Conservation (phyloP, 257 asterid genomes). For the Solanum chilense region DNA sequence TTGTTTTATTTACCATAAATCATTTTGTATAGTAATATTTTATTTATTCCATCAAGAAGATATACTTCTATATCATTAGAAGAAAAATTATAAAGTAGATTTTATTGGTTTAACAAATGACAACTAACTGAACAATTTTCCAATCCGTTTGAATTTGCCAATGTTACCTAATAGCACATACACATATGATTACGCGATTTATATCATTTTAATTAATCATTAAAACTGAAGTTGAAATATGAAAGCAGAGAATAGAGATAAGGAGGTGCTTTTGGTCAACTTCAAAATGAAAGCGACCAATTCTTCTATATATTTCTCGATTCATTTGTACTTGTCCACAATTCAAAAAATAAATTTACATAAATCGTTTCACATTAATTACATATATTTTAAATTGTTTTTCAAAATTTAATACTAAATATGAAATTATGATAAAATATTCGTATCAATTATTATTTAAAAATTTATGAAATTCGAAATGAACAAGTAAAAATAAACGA, state of each 20-base stretch:
- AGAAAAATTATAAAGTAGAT: constrained; percentile 14
- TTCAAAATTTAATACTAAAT: no score
- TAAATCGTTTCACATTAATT: no score
- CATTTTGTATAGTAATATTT: background rate
- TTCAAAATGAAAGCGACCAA: background rate
- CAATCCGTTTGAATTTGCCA: background rate
- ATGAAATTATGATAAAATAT: background rate
- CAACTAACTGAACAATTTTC: constrained; percentile 38
- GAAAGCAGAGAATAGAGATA: background rate
- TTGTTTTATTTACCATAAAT: background rate
- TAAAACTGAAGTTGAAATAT: background rate
- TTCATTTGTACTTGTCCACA: rapidly evolving
- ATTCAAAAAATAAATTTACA: no score
- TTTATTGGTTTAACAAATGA: constrained; percentile 46
- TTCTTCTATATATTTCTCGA: background rate
- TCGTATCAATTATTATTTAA: no score
- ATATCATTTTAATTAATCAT: background rate
- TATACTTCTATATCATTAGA: background rate
- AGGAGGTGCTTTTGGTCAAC: background rate
- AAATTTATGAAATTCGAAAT: no score
- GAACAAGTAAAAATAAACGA: rapidly evolving
- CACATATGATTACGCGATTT: background rate
- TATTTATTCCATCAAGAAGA: background rate
- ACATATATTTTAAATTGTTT: no score
- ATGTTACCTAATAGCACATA: background rate